Evolutionary conservation across 768 basidiomycete species (phyloP), one percentile per base, ranked within the genome.

Genomic region (Mycena filopes): DNA sequence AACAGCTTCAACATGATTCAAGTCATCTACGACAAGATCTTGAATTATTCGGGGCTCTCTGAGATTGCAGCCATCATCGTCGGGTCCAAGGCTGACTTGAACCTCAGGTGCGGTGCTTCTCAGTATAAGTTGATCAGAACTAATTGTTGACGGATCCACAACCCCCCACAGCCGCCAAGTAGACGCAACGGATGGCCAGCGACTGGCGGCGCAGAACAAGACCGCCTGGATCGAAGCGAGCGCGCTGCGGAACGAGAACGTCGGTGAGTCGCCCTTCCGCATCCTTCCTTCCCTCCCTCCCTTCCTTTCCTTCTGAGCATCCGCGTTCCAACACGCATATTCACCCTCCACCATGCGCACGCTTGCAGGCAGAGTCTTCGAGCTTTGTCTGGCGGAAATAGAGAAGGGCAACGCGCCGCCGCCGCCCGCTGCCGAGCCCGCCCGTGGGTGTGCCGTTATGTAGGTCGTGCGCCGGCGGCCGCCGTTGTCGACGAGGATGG

Each of bases 1-100:
- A 88, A 89, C 72, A 95, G 94, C 10, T 98, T 98, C 82, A 91
- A 98, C 71, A 97, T 98, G 94, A 86, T 98, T 70, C 88, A 91
- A 75, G 90, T 94, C 74, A 87, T 98, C 53, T 91, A 97, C 73
- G 92, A 98, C 84, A 97, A 96, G 46, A 94, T 98, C 68, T 79
- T 93, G 70, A 87, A 93, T 77, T 96, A 93, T 74, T 91, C 90
- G 68, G 95, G 95, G 60, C 83, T 89, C 55, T 87, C 87, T 58
- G 89, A 89, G 66, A 90, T 98, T 61, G 95, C 96, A 18, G 95
- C 95, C 77, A 94, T 98, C 47, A 89, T 98, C 67, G 96, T 97
- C 50, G 96, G 95, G 33, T 90, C 96, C 66, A 98, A 98, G 84
- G 83, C 85, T 42, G 97, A 99, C 82, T 80, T 98, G 68, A 80